Evolutionary conservation across 441 rosid genomes (phyloP).

Genomic region (Omphalea diandra): DNA sequence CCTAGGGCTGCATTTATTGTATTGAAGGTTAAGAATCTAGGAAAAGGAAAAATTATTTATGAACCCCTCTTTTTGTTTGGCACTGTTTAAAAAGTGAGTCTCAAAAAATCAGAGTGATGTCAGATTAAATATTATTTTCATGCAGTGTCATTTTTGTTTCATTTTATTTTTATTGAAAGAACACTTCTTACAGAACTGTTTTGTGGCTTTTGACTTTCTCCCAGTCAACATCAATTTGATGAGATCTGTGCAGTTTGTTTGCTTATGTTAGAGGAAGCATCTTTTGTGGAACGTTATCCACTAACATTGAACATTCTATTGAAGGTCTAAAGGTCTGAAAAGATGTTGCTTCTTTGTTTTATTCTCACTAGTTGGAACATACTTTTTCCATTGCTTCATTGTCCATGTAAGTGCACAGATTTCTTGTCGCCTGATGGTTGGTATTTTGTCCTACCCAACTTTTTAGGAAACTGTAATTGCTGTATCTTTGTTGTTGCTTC

Average conservation of each 20-base stretch:
- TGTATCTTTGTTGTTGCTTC: neutral
- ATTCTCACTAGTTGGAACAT: neutral
- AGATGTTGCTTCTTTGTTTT: too few species aligned
- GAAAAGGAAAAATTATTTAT: slow-evolving; percentile 1
- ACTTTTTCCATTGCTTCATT: neutral
- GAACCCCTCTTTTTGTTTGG: neutral
- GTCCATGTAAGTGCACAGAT: neutral
- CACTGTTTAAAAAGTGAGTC: neutral
- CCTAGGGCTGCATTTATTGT: neutral
- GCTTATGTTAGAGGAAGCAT: neutral
- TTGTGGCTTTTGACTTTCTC: neutral
- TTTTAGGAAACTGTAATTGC: neutral
- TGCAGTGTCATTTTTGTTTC: too few species aligned
- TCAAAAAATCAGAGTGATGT: neutral
- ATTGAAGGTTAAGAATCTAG: neutral
- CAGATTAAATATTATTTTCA: neutral
- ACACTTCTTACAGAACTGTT: neutral
- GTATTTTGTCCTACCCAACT: neutral
- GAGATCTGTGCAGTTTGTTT: neutral
- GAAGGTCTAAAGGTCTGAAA: neutral
- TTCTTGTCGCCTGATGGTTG: neutral
- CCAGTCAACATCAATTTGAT: neutral
- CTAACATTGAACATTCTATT: neutral
- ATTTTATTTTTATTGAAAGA: neutral
- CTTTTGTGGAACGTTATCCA: neutral